These are phyloP conservation scores for Chrysoporthe cubensis DNA, from an alignment of 2,329 filamentous ascomycete genomes.

Conservation along the genomic window DNA sequence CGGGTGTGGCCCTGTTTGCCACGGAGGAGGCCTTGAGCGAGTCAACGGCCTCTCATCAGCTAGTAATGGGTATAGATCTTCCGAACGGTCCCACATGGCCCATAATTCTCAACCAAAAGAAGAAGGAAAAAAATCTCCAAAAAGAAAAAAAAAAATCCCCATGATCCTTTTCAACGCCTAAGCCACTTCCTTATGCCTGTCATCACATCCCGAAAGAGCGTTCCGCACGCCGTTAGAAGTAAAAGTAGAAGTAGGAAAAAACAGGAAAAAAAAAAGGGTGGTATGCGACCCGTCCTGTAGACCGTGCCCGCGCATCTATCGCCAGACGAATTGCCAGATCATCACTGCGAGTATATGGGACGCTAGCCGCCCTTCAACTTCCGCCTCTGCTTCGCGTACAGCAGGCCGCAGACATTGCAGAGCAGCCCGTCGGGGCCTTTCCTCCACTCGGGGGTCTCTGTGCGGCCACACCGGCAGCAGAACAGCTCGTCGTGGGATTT, in stretches of 20 bases:
- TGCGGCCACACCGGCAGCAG: slow-evolving; percentile 27
- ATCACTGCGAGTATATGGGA: background rate
- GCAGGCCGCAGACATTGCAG: slow-evolving; percentile 29
- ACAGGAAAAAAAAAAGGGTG: background rate
- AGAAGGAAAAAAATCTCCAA: background rate
- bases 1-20: background rate
- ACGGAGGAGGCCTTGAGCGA: background rate
- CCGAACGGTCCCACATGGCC: background rate
- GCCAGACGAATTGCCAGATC: background rate
- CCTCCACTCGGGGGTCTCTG: slow-evolving; percentile 30
- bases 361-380: slow-evolving; percentile 18
- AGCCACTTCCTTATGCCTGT: slow-evolving; percentile 5
- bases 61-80: slow-evolving; percentile 5
- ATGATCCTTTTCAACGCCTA: slow-evolving; percentile 11
- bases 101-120: background rate
- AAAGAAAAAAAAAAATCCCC: background rate
- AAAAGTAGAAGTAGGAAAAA: background rate
- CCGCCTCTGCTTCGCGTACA: slow-evolving; percentile 26
- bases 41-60: background rate
- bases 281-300: background rate
- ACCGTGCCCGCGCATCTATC: background rate
- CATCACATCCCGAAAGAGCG: background rate
- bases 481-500: slow-evolving; percentile 6
- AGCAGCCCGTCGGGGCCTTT: slow-evolving; percentile 28
- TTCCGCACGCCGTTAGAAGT: too few species aligned